Evolutionary conservation across 2,329 filamentous ascomycete species (phyloP), one percentile per base, ranked within the genome.

Genomic region (Ophiostoma ips): DNA sequence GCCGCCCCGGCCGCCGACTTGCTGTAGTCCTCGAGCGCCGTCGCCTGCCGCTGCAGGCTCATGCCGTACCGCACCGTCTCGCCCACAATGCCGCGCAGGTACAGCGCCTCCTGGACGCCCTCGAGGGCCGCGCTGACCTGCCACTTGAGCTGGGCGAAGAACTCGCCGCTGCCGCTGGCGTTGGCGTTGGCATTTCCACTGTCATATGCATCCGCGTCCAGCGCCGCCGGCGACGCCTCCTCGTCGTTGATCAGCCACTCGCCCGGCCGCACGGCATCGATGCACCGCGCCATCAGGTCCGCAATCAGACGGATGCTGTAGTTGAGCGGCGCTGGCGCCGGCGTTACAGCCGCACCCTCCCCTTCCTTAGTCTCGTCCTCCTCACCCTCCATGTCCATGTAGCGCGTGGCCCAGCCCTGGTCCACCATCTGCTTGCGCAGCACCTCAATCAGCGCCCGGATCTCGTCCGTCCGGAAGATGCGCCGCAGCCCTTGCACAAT

Each of bases 381-480:
- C 30, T 71, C 66, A 48, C 69, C 64, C 15, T 73, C 72, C 11
- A 68, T 64, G 57, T 84, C 82, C 35, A 84, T 66, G 62, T 88
- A 87, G 19, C 77, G 72, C 16, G 79, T 76, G 0, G 83, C 87
- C 85, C 85, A 90, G 31, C 81, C 81, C 51, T 84, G 84, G 55
- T 80, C 77, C 48, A 81, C 77, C 43, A 90, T 71, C 65, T 89
- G 83, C 55, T 83, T 72, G 50, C 84, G 79, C 30, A 90, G 71
- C 6, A 88, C 70, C 56, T 83, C 76, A 57, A 89, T 81, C 49
- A 90, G 72, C 34, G 80, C 79, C 11, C 87, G 68, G 21, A 84
- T 77, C 57, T 89, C 82, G 55, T 82, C 74, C 3, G 77, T 79
- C 45, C 75, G 72, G 53, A 87, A 76, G 28, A 73, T 74, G 11